These are phyloP conservation scores for Alternaria panax DNA, from an alignment of 2,329 filamentous ascomycete genomes.

Conservation along the genomic window DNA sequence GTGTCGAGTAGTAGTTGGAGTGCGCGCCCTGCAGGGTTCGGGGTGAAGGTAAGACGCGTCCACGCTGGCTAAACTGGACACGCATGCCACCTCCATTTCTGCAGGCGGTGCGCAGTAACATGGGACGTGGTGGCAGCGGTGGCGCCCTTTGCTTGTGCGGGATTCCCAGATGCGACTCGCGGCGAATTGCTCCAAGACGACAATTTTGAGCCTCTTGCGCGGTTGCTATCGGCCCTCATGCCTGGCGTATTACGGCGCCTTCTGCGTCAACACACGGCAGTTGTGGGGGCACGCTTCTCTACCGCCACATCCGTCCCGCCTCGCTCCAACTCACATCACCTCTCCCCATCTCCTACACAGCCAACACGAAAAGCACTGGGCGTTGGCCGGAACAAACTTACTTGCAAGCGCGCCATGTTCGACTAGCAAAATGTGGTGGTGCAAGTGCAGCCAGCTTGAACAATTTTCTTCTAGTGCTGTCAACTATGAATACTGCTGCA, in stretches of 20 bases:
- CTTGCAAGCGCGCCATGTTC: not conserved
- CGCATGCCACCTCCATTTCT: slow-evolving; percentile 46
- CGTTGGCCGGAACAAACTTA: not conserved
- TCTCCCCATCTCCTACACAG: not conserved
- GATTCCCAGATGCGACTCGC: slow-evolving; percentile 18
- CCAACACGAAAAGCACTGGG: not conserved
- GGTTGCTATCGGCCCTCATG: slow-evolving; percentile 32
- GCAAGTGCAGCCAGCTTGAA: not conserved
- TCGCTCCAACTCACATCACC: not conserved
- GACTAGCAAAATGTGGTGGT: not conserved
- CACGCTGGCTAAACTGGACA: slow-evolving; percentile 39
- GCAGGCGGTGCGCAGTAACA: slow-evolving; percentile 40
- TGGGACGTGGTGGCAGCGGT: slow-evolving; percentile 32
- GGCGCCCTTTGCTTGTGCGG: slow-evolving; percentile 26
- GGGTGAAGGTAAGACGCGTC: slow-evolving; percentile 29
- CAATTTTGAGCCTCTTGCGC: slow-evolving; percentile 31
- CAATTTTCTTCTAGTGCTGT: not conserved
- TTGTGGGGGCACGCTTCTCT: slow-evolving; percentile 15
- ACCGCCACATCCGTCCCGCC: not conserved
- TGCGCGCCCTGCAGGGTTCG: slow-evolving; percentile 22
- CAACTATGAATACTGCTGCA: not conserved
- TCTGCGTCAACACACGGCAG: slow-evolving; percentile 13
- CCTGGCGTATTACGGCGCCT: slow-evolving; percentile 30
- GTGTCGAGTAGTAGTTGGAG: slow-evolving; percentile 18
- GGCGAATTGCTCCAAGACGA: slow-evolving; percentile 17